phyloP scores from a whole-genome alignment of 305 asterid genomes.

The Fraxinus ornus region DNA sequence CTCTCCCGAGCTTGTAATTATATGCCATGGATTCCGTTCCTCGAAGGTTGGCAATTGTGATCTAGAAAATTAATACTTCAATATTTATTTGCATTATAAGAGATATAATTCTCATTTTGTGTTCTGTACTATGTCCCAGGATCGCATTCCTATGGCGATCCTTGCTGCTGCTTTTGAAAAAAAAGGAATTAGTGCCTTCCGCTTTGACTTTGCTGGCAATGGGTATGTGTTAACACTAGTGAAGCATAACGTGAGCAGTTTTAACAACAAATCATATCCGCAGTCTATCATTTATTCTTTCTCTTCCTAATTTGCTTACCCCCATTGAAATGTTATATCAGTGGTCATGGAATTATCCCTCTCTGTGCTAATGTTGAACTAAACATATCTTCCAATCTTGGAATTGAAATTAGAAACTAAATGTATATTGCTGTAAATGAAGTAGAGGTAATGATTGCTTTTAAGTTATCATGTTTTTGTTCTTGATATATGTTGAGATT shows the following conservation, averaged over 20 bases:
- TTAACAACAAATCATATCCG: background rate
- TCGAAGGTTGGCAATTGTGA: conserved; percentile 58
- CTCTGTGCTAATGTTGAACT: no score
- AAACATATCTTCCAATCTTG: background rate
- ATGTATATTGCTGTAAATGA: background rate
- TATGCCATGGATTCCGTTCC: conserved; percentile 90
- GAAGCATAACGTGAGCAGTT: background rate
- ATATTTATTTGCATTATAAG: background rate
- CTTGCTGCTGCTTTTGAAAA: conserved; percentile 64
- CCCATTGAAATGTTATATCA: no score
- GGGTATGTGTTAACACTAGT: conserved; percentile 47
- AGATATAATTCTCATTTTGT: background rate
- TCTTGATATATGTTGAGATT: background rate
- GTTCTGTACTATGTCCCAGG: conserved; percentile 36
- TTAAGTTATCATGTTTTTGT: background rate
- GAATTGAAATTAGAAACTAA: background rate
- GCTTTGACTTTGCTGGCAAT: conserved; percentile 94
- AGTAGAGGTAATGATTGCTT: background rate
- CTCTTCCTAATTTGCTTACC: no score
- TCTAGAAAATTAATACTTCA: background rate
- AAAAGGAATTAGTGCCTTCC: conserved; percentile 73
- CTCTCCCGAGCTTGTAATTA: conserved; percentile 62
- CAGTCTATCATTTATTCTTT: background rate
- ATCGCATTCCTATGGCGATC: conserved; percentile 82
- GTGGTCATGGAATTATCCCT: no score